These are phyloP conservation scores for Saitozyma podzolica DNA, from an alignment of 768 basidiomycete genomes.

Conservation along the genomic window DNA sequence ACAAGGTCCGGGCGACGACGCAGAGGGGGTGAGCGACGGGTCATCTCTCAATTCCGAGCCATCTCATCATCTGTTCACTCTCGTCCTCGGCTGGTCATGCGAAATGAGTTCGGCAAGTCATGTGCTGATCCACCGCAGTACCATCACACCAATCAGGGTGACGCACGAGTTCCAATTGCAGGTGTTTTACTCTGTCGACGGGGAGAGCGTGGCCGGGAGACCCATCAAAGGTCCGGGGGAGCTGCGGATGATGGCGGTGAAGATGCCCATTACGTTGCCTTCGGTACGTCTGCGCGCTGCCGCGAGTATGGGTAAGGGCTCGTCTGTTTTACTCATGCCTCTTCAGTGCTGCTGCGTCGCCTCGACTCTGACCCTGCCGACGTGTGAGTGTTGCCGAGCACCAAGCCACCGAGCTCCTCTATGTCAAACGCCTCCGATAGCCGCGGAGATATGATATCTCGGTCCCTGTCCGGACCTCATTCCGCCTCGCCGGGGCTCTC, in stretches of 20 bases:
- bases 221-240: constrained; percentile 44
- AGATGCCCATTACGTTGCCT: constrained; percentile 36
- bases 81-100: too few relatives aligned
- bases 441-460: too few relatives aligned
- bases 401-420: too few relatives aligned
- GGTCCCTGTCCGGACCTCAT: too few relatives aligned
- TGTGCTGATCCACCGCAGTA: constrained; percentile 28
- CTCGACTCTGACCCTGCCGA: constrained; percentile 26
- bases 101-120: background rate
- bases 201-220: constrained; percentile 25
- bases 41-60: background rate
- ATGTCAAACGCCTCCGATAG: too few relatives aligned
- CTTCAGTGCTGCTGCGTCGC: constrained; percentile 20
- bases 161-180: constrained; percentile 39
- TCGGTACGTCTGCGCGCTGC: constrained; percentile 30
- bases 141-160: constrained; percentile 49
- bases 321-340: too few relatives aligned
- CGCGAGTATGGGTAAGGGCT: too few relatives aligned
- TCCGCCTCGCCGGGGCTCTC: too few relatives aligned
- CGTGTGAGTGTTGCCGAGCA: constrained; percentile 25
- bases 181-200: constrained; percentile 48
- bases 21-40: constrained; percentile 36
- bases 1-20: constrained; percentile 45
- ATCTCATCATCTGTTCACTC: background rate
- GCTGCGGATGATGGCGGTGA: constrained; percentile 43